A percentile compares a stretch with the other conserved stretches of the same genome.
phyloP scores from a whole-genome alignment of 75 land plant species.

The Picea sitchensis region DNA sequence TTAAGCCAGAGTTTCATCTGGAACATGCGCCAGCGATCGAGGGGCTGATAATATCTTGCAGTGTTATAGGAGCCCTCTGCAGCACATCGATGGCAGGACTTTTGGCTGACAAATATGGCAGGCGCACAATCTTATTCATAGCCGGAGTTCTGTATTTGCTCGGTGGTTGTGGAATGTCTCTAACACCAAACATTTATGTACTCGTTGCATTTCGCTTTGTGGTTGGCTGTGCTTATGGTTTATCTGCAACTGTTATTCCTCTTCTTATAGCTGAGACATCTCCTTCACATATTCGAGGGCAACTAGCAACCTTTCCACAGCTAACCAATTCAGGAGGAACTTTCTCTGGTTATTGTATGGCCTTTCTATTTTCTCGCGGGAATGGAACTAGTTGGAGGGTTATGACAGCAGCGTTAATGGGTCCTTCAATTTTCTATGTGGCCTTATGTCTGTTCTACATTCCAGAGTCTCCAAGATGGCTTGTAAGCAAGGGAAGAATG shows the following conservation, averaged over 20 bases:
- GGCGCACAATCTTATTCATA: conserved; percentile 23
- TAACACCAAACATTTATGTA: conserved; percentile 11
- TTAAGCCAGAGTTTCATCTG: conserved; percentile 36
- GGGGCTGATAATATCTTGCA: conserved; percentile 38
- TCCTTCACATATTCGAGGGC: conserved; percentile 26
- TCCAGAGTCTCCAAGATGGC: conserved; percentile 38
- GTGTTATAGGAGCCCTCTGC: conserved; percentile 33
- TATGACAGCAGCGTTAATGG: conserved; percentile 9
- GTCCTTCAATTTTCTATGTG: conserved; percentile 18
- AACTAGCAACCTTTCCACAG: conserved; percentile 24
- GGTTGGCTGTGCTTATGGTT: conserved; percentile 18
- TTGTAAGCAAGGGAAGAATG: conserved; percentile 30
- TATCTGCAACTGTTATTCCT: conserved; percentile 23
- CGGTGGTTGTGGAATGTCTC: conserved; percentile 16
- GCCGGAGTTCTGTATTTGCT: conserved; percentile 25
- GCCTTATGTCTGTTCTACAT: conserved; percentile 17
- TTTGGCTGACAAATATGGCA: conserved; percentile 40
- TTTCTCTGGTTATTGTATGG: conserved; percentile 13
- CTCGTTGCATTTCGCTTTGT: conserved; percentile 8
- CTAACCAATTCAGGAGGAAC: conserved; percentile 23
- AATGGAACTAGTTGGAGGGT: conserved; percentile 20
- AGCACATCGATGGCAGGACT: conserved; percentile 37
- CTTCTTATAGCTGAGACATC: conserved; percentile 29
- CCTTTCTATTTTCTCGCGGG: conserved; percentile 13
- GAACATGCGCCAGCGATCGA: conserved; percentile 27